Evolutionary conservation across 768 basidiomycete genomes (phyloP).

Genomic region (Melanogaster broomeanus): DNA sequence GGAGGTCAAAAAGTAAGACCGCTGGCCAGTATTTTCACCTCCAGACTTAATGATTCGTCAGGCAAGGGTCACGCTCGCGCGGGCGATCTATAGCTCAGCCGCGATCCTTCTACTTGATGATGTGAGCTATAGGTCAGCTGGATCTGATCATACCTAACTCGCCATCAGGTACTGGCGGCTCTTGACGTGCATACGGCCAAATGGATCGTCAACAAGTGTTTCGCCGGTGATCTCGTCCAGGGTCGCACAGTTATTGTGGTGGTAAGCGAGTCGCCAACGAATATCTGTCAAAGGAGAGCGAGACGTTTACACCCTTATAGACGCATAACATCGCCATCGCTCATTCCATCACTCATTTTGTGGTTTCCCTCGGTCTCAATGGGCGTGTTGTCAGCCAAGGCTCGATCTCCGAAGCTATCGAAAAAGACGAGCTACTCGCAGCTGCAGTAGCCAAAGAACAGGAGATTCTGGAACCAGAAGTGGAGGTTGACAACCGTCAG

Average conservation of each 20-base stretch:
- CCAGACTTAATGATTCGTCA: no score
- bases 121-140: constrained; percentile 28
- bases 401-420: constrained; percentile 48
- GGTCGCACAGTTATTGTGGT: constrained; percentile 56
- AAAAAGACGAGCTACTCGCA: constrained; percentile 38
- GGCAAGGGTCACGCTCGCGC: constrained; percentile 55
- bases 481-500: constrained; percentile 20
- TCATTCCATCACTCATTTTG: constrained; percentile 30
- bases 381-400: constrained; percentile 54
- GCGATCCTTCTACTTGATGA: constrained; percentile 73
- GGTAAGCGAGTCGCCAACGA: constrained; percentile 28
- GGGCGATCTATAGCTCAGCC: constrained; percentile 58
- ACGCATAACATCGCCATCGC: constrained; percentile 36
- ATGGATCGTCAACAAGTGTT: constrained; percentile 48
- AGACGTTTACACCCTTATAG: constrained; percentile 7
- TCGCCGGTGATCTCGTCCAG: constrained; percentile 47
- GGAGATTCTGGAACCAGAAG: constrained; percentile 6
- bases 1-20: constrained; percentile 65
- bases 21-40: no score
- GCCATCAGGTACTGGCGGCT: constrained; percentile 44
- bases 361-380: constrained; percentile 55
- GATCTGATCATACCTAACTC: not conserved
- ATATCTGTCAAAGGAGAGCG: no score
- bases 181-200: constrained; percentile 57
- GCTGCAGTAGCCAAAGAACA: constrained; percentile 16